These are phyloP conservation scores for Aspergillus persii DNA, from an alignment of 2,329 filamentous ascomycete genomes.

Conservation along the genomic window DNA sequence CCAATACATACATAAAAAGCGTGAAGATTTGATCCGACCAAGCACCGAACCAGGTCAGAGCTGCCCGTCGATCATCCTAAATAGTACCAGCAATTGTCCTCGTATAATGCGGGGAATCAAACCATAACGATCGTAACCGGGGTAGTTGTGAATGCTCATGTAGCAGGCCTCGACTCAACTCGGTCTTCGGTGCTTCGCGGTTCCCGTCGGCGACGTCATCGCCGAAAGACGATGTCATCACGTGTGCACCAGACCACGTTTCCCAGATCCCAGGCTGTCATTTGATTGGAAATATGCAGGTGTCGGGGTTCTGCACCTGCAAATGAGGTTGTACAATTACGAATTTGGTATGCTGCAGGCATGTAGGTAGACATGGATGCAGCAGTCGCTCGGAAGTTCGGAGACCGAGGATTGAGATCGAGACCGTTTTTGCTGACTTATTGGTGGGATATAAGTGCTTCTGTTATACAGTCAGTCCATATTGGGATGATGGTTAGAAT, in stretches of 20 bases:
- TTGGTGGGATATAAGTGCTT: not conserved
- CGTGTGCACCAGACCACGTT: not conserved
- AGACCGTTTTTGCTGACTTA: not conserved
- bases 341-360: not conserved
- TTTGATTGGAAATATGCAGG: too few relatives aligned
- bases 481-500: not conserved
- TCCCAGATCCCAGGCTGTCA: too few relatives aligned
- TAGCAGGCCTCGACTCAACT: not conserved
- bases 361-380: not conserved
- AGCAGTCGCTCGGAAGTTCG: not conserved
- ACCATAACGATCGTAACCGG: not conserved
- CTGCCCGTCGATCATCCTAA: not conserved
- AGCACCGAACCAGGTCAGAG: not conserved
- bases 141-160: too few relatives aligned
- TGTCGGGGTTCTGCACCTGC: not conserved
- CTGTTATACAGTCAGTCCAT: not conserved
- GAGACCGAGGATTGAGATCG: not conserved
- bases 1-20: not conserved
- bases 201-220: not conserved
- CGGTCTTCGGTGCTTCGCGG: constrained; percentile 3
- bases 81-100: not conserved
- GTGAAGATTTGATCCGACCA: too few relatives aligned
- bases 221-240: not conserved
- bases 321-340: not conserved
- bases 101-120: not conserved